Base-by-base conservation (phyloP, 495 filamentous ascomycete species). In the Penicillium cinerascens region DNA sequence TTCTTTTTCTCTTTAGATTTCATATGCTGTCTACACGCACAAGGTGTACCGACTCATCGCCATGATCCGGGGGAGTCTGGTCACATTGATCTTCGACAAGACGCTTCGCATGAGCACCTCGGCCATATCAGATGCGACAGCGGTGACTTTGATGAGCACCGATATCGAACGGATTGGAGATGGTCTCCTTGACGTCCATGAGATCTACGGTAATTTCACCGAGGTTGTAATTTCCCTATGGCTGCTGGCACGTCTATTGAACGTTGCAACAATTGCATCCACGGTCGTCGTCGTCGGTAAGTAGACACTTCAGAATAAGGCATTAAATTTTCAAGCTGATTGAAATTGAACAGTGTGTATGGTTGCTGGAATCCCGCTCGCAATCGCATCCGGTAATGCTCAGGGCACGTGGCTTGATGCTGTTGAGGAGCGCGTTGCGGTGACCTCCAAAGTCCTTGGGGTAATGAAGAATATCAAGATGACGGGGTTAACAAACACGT, bases 381-480 rank as follows among this genome's bases (percentile, higher is more conserved):
- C 55, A 6, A 42, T 64, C 3, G 58, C 49, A 6, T 53, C 54
- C 26, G 56, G 54, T 4, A 52, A 57, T 18, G 51, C 57, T 2
- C 61, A 69, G 22, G 58, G 56, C 3, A 27, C 27, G 57, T 84
- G 83, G 82, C 75, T 79, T 23, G 60, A 64, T 17, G 75, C 78
- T 16, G 79, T 81, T 0, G 74, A 82, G 53, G 65, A 69, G 44
- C 76, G 80, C 6, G 77, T 86, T 29, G 63, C 75, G 15, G 68
- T 72, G 20, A 83, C 78, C 4, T 72, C 71, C 4, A 63, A 71
- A 3, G 72, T 78, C 51, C 65, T 87, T 8, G 61, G 73, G 6
- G 72, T 77, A 0, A 80, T 84, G 61, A 84, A 84, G 54, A 73
- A 72, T 29, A 61, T 84, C 42, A 86, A 85, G 52, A 82, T 83